Base-by-base conservation (phyloP, 441 rosid genomes). In the Syzygium syzygioides region DNA sequence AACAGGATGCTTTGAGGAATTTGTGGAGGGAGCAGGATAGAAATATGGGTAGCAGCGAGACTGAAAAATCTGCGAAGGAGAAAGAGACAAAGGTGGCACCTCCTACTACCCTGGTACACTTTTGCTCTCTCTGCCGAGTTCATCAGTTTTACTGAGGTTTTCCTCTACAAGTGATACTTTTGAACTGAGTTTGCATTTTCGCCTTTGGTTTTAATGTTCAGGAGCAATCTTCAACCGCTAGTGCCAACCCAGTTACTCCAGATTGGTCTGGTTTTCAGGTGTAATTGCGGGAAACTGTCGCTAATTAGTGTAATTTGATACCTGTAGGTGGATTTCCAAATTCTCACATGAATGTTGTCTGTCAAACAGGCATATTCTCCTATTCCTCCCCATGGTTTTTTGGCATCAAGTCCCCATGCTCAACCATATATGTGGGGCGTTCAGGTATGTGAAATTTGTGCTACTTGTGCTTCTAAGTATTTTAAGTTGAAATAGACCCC, bases 391-490 rank as follows among this genome's bases (percentile, higher is more conserved):
- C 99, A 93, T 93, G 99, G 99, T 55, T 98, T 95, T 86, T 87
- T 97, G 90, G 97, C 98, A 30, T 95, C 99, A 88, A 98, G 96
- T 93, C 99, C 99, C 91, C 99, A 98, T 92, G 96, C 98, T 88
- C 98, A 93, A 89, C 98, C 99, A 83, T 97, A 98, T 90, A 97
- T 98, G 99, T 98, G 99, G 99, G 99, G 99, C 1, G 99, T 96
- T 92, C 99, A 96, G 99, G 99, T 97, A 92, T 55, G 52, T 86
- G 55, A 12, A 87, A 79, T 86, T 48, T 59, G 14, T 50, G 52
- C 83, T 60, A 4, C 23, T 53, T 53, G 52, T 64, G 28, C 18
- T 50, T 54, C 18, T 53, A 62, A 32, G 53, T 26, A 14, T 86
- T 53, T 11, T 30, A 28, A 13, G 50, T 34, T 85, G 64, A 17